A percentile compares a stretch with the other conserved stretches of the same genome.
phyloP scores from a whole-genome alignment of 1,139 yeast genomes.

The Yamadazyma epiphylla region DNA sequence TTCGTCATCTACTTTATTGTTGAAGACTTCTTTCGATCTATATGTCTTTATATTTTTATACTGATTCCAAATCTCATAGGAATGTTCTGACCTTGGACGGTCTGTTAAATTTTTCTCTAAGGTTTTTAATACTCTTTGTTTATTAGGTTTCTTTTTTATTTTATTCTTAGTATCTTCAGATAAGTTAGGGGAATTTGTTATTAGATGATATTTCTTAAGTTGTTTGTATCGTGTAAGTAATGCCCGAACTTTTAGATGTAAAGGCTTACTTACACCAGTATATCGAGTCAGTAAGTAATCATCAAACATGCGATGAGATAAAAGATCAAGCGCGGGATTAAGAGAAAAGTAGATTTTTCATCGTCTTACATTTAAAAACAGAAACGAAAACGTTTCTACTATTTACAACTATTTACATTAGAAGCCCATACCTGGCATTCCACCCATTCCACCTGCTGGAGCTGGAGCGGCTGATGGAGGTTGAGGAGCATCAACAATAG shows the following conservation, averaged over 20 bases:
- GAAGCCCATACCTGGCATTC: constrained; percentile 20
- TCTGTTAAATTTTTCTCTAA: constrained; percentile 6
- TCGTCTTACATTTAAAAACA: too few species aligned
- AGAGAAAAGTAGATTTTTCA: too few species aligned
- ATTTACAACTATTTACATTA: constrained; percentile 4
- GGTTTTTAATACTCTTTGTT: not conserved
- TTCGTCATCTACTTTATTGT: constrained; percentile 10
- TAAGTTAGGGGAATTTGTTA: not conserved
- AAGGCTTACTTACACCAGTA: too few species aligned
- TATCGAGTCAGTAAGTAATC: too few species aligned
- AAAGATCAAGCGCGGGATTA: too few species aligned
- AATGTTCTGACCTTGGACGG: constrained; percentile 22
- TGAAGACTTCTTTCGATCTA: constrained; percentile 4
- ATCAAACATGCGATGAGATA: too few species aligned
- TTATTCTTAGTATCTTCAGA: not conserved
- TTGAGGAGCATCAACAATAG: constrained; percentile 96
- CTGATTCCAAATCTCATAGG: constrained; percentile 37
- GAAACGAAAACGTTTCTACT: constrained; percentile 1
- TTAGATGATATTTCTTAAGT: not conserved
- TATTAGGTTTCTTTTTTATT: not conserved
- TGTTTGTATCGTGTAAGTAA: constrained; percentile 3
- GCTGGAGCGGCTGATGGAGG: constrained; percentile 69
- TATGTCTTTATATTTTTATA: constrained; percentile 12
- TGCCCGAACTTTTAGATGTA: constrained; percentile 1
- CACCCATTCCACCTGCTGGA: constrained; percentile 52